Conservation (phyloP, 2,329 filamentous ascomycete genomes). For the Pestalotiopsis sp. region DNA sequence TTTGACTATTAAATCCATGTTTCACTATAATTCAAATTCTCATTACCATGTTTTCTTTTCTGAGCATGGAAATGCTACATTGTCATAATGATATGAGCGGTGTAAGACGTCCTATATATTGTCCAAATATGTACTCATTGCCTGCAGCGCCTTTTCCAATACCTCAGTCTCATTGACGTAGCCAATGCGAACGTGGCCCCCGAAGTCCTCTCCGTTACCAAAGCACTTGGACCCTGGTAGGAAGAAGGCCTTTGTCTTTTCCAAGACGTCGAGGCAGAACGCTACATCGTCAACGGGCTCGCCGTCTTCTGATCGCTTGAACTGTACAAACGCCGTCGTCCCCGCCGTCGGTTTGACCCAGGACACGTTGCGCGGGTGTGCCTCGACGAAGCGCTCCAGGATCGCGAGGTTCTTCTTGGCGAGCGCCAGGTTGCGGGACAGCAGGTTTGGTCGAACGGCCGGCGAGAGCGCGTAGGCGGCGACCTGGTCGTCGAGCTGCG, state of each 20-base stretch:
- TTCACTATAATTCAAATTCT: too few relatives aligned
- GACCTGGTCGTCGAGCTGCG: not conserved
- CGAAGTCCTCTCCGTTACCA: not conserved
- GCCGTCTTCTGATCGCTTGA: not conserved
- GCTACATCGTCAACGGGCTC: not conserved
- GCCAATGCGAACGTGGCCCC: not conserved
- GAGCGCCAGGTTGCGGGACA: not conserved
- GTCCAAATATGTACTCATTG: too few relatives aligned
- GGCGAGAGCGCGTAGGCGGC: not conserved
- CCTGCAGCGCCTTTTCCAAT: too few relatives aligned
- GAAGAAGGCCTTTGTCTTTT: not conserved
- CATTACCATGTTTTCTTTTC: too few relatives aligned
- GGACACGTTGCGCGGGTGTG: not conserved
- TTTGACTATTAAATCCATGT: too few relatives aligned
- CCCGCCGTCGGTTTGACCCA: not conserved
- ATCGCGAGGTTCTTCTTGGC: not conserved
- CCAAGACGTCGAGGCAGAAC: not conserved
- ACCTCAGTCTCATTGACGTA: not conserved
- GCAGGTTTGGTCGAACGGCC: not conserved
- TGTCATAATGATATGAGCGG: too few relatives aligned
- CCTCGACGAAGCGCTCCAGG: not conserved
- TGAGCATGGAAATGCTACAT: too few relatives aligned
- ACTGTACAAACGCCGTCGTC: not conserved
- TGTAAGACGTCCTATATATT: too few relatives aligned
- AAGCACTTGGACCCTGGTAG: not conserved